Evolutionary conservation across 1,284 basidiomycete species (phyloP).

Genomic region (Singerocomus rubriflavus): DNA sequence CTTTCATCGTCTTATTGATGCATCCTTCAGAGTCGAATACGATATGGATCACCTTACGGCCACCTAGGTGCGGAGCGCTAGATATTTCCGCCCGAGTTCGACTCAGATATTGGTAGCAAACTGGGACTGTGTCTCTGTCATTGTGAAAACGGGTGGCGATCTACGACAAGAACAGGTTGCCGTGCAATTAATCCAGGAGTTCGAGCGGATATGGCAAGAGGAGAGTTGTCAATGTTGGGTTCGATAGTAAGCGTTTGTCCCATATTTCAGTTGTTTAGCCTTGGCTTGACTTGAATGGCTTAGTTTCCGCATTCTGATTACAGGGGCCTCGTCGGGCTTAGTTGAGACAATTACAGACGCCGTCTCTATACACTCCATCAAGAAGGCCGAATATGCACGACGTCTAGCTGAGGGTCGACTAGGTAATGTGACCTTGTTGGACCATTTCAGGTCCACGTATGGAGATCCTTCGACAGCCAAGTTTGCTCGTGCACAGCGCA

Average conservation of each 20-base stretch:
- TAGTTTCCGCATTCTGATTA: conserved; percentile 87
- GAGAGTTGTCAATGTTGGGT: conserved; percentile 90
- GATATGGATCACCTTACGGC: conserved; percentile 91
- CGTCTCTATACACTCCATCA: conserved; percentile 98
- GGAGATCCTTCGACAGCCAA: conserved; percentile 86
- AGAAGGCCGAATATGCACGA: conserved; percentile 96
- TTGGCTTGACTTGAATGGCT: conserved; percentile 4
- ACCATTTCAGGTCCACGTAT: conserved; percentile 88
- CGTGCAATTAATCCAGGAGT: conserved; percentile 91
- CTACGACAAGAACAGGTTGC: conserved; percentile 97
- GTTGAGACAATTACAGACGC: conserved; percentile 97
- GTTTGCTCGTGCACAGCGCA: conserved; percentile 82
- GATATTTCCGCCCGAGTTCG: conserved; percentile 7
- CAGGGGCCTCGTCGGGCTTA: conserved; percentile 88
- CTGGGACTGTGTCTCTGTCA: conserved; percentile 91
- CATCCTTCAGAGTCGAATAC: conserved; percentile 72
- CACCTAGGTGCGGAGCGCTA: conserved; percentile 69
- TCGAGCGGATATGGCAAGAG: conserved; percentile 93
- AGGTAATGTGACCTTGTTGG: conserved; percentile 82
- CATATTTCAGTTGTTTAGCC: background rate
- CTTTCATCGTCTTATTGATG: conserved; percentile 3
- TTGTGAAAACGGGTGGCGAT: conserved; percentile 98
- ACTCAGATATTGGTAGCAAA: conserved; percentile 43
- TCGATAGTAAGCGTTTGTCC: conserved; percentile 67
- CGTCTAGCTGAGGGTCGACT: conserved; percentile 77